Evolutionary conservation across 257 asterid species (phyloP).

Genomic region (Solanum pimpinellifolium): DNA sequence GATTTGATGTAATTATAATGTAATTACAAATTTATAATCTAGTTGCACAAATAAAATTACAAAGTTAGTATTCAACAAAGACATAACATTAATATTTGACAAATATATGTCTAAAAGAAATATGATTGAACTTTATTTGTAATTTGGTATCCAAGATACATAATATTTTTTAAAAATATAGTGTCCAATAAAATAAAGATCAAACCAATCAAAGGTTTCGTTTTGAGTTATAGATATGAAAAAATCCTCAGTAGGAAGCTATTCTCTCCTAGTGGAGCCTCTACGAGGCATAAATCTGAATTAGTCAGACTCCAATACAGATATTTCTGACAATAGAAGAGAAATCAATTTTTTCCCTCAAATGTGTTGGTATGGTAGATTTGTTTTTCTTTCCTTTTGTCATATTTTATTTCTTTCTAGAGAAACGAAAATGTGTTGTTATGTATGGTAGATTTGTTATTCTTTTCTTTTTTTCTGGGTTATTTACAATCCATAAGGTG

Average conservation of each 20-base stretch:
- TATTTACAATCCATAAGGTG: too few relatives aligned
- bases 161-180: too few relatives aligned
- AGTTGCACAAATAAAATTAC: background rate
- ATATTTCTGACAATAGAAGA: accelerated
- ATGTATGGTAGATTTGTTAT: too few relatives aligned
- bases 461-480: too few relatives aligned
- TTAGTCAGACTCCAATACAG: background rate
- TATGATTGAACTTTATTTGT: background rate
- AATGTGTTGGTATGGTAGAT: too few relatives aligned
- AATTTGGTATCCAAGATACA: background rate
- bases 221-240: background rate
- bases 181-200: background rate
- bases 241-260: background rate
- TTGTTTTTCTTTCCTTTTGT: too few relatives aligned
- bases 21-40: too few relatives aligned
- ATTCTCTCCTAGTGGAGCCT: background rate
- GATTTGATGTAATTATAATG: too few relatives aligned
- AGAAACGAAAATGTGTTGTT: too few relatives aligned
- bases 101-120: background rate
- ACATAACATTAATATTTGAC: background rate
- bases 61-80: background rate
- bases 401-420: too few relatives aligned
- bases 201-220: background rate
- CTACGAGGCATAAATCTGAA: background rate
- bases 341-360: too few relatives aligned